A percentile compares a stretch with the other conserved stretches of the same genome.
phyloP scores from a whole-genome alignment of 2,329 filamentous ascomycete genomes.

The Cladosporium colombiae region DNA sequence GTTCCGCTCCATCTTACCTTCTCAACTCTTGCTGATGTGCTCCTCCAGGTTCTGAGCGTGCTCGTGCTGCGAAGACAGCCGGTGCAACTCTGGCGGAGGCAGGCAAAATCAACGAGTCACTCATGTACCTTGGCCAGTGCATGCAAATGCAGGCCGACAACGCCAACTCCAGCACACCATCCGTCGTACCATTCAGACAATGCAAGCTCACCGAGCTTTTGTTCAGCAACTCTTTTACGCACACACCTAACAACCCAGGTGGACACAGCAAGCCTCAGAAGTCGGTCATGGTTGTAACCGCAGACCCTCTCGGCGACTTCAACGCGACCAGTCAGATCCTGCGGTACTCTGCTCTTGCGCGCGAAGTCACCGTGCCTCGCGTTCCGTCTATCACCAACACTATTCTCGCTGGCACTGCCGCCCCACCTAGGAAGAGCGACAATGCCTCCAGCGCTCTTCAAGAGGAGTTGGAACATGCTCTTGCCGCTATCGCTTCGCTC shows the following conservation, averaged over 20 bases:
- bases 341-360: slow-evolving; percentile 87
- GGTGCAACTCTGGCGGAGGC: slow-evolving; percentile 91
- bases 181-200: slow-evolving; percentile 66
- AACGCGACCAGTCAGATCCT: slow-evolving; percentile 96
- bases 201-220: slow-evolving; percentile 56
- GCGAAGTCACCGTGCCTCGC: slow-evolving; percentile 88
- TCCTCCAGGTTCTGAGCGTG: slow-evolving; percentile 72
- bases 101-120: slow-evolving; percentile 95
- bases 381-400: slow-evolving; percentile 79
- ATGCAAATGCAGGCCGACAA: slow-evolving; percentile 90
- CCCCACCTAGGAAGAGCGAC: slow-evolving; percentile 32
- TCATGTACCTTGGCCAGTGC: slow-evolving; percentile 98
- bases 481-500: slow-evolving; percentile 78
- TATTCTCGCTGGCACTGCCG: slow-evolving; percentile 49
- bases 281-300: slow-evolving; percentile 94
- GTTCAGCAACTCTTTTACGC: slow-evolving; percentile 52
- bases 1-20: slow-evolving; percentile 20
- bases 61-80: slow-evolving; percentile 88
- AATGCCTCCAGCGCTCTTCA: slow-evolving; percentile 47
- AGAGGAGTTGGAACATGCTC: slow-evolving; percentile 78
- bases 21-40: slow-evolving; percentile 26
- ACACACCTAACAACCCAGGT: slow-evolving; percentile 35
- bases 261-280: slow-evolving; percentile 71
- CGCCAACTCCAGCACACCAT: slow-evolving; percentile 54
- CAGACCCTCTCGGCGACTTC: slow-evolving; percentile 89